These are phyloP conservation scores for Diutina catenulata DNA, from an alignment of 1,139 yeast species.

Conservation along the genomic window DNA sequence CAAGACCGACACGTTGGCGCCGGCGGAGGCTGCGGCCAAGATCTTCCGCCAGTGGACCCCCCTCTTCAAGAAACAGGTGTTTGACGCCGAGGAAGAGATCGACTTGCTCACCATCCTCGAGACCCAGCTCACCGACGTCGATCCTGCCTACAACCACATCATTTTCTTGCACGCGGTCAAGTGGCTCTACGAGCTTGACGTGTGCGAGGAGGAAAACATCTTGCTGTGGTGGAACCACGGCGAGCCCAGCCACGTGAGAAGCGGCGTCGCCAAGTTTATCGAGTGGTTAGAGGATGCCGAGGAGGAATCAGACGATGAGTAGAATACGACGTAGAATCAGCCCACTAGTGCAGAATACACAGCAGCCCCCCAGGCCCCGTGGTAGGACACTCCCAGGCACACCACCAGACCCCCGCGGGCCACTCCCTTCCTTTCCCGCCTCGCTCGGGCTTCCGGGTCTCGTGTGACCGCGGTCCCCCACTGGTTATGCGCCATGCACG, in stretches of 20 bases:
- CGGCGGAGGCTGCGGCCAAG: conserved; percentile 58
- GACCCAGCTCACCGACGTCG: conserved; percentile 25
- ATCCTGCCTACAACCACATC: conserved; percentile 20
- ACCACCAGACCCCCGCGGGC: too few species aligned
- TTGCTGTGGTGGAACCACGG: conserved; percentile 66
- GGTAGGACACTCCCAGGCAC: not conserved
- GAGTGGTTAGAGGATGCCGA: conserved; percentile 87
- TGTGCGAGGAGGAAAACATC: conserved; percentile 71
- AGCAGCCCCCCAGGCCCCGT: too few species aligned
- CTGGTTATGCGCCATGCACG: too few species aligned
- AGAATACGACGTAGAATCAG: too few species aligned
- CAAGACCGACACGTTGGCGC: conserved; percentile 57
- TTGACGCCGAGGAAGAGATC: conserved; percentile 64
- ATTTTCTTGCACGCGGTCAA: conserved; percentile 54
- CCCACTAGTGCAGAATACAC: too few species aligned
- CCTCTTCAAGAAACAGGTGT: conserved; percentile 72
- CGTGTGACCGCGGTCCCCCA: too few species aligned
- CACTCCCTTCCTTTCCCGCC: too few species aligned
- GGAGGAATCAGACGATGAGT: conserved; percentile 35
- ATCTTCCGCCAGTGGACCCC: conserved; percentile 73
- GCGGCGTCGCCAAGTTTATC: conserved; percentile 58
- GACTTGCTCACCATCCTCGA: conserved; percentile 60
- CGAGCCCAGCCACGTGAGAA: conserved; percentile 35
- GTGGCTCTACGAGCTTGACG: conserved; percentile 66
- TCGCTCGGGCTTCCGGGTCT: too few species aligned